Percentiles rank a stretch among this genome's conserved stretches.
phyloP scores from a whole-genome alignment of 1,284 basidiomycete genomes.

The Anthracocystis panici-leucophaei region DNA sequence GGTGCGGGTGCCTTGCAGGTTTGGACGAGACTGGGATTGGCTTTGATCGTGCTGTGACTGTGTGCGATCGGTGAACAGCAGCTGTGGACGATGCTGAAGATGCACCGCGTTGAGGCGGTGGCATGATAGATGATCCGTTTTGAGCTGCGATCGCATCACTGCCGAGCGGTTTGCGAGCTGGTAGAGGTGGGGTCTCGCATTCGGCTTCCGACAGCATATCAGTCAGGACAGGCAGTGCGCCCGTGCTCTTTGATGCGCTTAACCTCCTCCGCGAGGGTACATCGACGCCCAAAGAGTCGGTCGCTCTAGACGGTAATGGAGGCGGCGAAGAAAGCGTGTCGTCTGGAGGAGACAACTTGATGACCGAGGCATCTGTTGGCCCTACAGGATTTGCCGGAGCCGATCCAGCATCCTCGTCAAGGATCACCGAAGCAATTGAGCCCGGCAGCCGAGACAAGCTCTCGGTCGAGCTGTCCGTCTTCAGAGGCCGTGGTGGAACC shows the following conservation, averaged over 20 bases:
- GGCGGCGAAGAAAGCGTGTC: slow-evolving; percentile 12
- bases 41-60: slow-evolving; percentile 27
- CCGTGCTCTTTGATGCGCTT: slow-evolving; percentile 39
- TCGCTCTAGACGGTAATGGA: slow-evolving; percentile 18
- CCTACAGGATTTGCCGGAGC: slow-evolving; percentile 8
- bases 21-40: slow-evolving; percentile 25
- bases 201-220: slow-evolving; percentile 9
- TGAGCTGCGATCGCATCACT: slow-evolving; percentile 6
- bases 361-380: background rate
- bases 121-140: slow-evolving; percentile 24
- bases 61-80: slow-evolving; percentile 28
- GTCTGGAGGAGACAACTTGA: slow-evolving; percentile 10
- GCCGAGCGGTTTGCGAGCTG: slow-evolving; percentile 18
- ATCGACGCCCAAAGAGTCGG: background rate
- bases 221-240: slow-evolving; percentile 24
- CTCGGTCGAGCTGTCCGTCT: slow-evolving; percentile 33
- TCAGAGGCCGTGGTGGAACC: slow-evolving; percentile 40
- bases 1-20: slow-evolving; percentile 12
- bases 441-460: slow-evolving; percentile 26
- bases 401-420: slow-evolving; percentile 18
- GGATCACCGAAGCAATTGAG: slow-evolving; percentile 24
- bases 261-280: slow-evolving; percentile 23
- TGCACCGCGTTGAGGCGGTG: slow-evolving; percentile 36
- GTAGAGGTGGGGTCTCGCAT: slow-evolving; percentile 17
- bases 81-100: slow-evolving; percentile 4